Conservation (phyloP, 108 stramenopile species). For the Cyclotella baltica region DNA sequence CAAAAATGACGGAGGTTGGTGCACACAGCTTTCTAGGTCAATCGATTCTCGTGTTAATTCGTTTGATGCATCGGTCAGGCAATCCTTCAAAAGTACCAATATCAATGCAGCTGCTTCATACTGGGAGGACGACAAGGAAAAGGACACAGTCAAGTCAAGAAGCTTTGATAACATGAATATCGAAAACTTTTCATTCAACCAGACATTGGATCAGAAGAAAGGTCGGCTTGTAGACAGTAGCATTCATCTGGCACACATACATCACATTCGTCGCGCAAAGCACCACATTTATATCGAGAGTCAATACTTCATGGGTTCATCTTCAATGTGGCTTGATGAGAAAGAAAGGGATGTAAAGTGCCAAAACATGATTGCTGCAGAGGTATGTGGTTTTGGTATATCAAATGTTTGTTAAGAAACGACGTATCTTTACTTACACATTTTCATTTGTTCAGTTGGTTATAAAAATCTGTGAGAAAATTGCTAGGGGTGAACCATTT, state of each 20-base stretch:
- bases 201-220: constrained; percentile 50
- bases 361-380: constrained; percentile 65
- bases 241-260: constrained; percentile 52
- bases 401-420: background rate
- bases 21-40: constrained; percentile 55
- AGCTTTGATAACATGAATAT: constrained; percentile 33
- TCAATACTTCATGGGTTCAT: constrained; percentile 65
- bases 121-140: constrained; percentile 32
- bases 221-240: constrained; percentile 49
- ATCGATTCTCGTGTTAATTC: constrained; percentile 55
- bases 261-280: constrained; percentile 61
- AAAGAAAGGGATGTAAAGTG: constrained; percentile 50
- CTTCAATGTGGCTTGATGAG: constrained; percentile 49
- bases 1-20: constrained; percentile 51
- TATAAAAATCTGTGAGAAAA: constrained; percentile 69
- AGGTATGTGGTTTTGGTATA: constrained; percentile 16
- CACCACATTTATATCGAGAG: constrained; percentile 70
- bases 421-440: background rate
- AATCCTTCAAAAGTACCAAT: background rate
- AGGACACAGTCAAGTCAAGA: constrained; percentile 19
- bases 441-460: constrained; percentile 18
- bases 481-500: constrained; percentile 62
- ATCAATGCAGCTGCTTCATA: background rate
- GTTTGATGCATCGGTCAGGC: constrained; percentile 40
- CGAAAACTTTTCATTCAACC: constrained; percentile 19